These are phyloP conservation scores for Citrus australasica DNA, from an alignment of 345 rosid species.

Conservation along the genomic window DNA sequence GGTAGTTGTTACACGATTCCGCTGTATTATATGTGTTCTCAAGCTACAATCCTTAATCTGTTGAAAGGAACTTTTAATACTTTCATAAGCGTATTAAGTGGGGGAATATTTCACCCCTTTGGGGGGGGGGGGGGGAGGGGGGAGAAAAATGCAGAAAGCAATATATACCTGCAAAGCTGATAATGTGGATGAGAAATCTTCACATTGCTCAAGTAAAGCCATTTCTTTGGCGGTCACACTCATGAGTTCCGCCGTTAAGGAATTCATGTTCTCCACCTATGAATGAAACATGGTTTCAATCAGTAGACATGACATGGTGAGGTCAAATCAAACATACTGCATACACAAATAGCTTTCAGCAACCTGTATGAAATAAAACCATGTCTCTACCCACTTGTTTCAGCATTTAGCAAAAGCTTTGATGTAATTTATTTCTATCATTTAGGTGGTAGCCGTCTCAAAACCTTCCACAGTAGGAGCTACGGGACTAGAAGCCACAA, in stretches of 20 bases:
- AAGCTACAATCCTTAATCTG: slow-evolving; percentile 87
- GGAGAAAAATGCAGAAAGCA: not conserved
- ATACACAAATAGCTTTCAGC: not conserved
- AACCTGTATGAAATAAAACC: not conserved
- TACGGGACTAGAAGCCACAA: slow-evolving; percentile 1
- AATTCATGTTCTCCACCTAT: slow-evolving; percentile 80
- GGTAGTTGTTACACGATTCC: slow-evolving; percentile 43
- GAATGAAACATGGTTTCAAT: not conserved
- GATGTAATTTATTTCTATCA: not conserved
- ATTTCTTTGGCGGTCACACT: slow-evolving; percentile 64
- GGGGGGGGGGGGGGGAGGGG: too few species aligned
- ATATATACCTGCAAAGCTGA: slow-evolving; percentile 72
- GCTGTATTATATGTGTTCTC: slow-evolving; percentile 82
- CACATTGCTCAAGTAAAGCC: slow-evolving; percentile 63
- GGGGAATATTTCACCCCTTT: not conserved
- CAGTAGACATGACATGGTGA: not conserved
- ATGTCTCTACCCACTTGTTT: not conserved
- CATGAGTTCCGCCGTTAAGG: slow-evolving; percentile 57
- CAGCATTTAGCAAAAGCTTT: not conserved
- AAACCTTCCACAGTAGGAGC: not conserved
- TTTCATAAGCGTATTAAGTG: slow-evolving; percentile 6
- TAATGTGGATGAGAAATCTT: slow-evolving; percentile 57
- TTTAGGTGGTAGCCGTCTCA: not conserved
- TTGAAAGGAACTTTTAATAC: not conserved
- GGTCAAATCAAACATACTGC: not conserved